phyloP scores from a whole-genome alignment of 73 alveolate species.

The Paramecium sonneborni region DNA sequence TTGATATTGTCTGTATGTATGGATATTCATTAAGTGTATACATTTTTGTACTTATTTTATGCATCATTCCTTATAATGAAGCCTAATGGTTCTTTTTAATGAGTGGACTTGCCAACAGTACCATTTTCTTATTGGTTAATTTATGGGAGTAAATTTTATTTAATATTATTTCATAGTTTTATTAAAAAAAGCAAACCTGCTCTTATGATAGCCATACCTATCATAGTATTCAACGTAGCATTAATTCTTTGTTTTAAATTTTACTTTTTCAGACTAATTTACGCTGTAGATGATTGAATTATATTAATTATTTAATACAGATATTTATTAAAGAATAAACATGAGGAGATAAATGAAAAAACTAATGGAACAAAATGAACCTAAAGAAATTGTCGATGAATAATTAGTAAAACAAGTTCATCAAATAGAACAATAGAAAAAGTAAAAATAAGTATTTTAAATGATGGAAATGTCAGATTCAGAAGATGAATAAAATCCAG shows the following conservation, averaged over 20 bases:
- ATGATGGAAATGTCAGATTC: conserved; percentile 48
- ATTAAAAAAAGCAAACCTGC: background rate
- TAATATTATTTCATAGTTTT: background rate
- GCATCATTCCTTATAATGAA: conserved; percentile 69
- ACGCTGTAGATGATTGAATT: conserved; percentile 10
- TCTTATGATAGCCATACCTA: background rate
- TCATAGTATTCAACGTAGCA: background rate
- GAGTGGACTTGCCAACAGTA: conserved; percentile 68
- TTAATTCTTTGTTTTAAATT: background rate
- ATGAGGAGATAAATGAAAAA: conserved; percentile 50
- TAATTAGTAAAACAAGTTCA: background rate
- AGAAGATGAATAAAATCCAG: background rate
- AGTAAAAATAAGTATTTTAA: conserved; percentile 4
- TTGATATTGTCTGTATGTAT: conserved; percentile 70
- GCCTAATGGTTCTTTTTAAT: conserved; percentile 70
- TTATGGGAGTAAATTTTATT: conserved; percentile 23
- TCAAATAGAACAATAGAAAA: background rate
- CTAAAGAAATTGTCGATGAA: background rate
- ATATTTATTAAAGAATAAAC: conserved; percentile 6
- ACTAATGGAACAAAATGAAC: background rate
- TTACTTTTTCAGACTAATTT: background rate
- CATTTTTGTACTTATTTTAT: conserved; percentile 68
- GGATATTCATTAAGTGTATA: conserved; percentile 71
- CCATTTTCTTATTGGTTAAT: conserved; percentile 68
- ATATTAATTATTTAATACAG: background rate